Base-by-base conservation (phyloP, 2,329 filamentous ascomycete species). In the Hymenoscyphus fraxineus region DNA sequence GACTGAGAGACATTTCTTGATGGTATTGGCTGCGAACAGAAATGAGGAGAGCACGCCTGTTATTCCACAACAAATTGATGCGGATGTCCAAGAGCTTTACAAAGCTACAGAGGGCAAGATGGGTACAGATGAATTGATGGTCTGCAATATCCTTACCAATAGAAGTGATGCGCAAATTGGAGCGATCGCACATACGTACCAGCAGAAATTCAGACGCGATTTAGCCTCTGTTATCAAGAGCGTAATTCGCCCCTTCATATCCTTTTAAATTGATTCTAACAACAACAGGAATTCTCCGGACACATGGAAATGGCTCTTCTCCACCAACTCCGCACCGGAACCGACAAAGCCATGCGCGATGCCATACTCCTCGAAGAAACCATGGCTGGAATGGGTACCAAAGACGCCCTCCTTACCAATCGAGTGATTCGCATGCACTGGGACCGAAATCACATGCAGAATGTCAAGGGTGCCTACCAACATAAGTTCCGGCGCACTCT, bases 281-380 rank as follows among this genome's bases (percentile, higher is more conserved):
- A 56, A 59, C 6, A 65, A 9, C 66, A 88, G 79, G 88, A 95
- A 73, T 97, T 97, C 78, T 91, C 88, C 0, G 94, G 94, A 0
- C 94, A 98, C 75, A 97, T 98, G 93, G 83, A 93, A 75, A 85
- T 91, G 16, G 92, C 92, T 0, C 83, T 98, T 0, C 78, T 95
- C 32, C 88, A 87, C 75, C 92, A 97, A 76, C 80, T 97, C n/a
- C 84, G 84, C 12, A 82, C 88, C 13, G 94, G 91, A 2, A 80
- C 85, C 6, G 92, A 97, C 77, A 91, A 89, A 69, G 92, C 91
- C 65, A 89, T 91, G 82, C 88, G 92, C 69, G 93, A 96, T 71
- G 95, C 93, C 0, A 80, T 84, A 27, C 80, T 92, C 4, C 82
- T 98, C n/a, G 93, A 97, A 75, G 90, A 91, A 15, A 83, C 90